Percentiles rank a stretch among this genome's conserved stretches.
These are phyloP conservation scores for Phyllosticta citriasiana DNA, from an alignment of 2,329 filamentous ascomycete genomes.

Conservation along the genomic window DNA sequence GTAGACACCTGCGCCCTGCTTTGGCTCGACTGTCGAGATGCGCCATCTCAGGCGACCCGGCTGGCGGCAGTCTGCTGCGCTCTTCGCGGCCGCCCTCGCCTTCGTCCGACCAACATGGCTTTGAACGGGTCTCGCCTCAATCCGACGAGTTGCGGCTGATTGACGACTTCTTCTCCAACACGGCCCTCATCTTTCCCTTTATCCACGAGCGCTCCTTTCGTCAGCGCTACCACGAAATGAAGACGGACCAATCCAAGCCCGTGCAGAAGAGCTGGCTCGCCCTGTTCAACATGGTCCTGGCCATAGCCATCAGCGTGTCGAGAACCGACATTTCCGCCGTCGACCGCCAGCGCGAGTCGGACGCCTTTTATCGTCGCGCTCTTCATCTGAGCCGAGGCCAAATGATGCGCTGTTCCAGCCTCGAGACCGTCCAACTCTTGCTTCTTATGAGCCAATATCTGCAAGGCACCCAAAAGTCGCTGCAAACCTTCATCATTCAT, in stretches of 20 bases:
- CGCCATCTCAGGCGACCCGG: slow-evolving; percentile 8
- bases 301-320: slow-evolving; percentile 35
- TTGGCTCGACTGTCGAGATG: slow-evolving; percentile 18
- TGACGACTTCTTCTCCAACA: slow-evolving; percentile 28
- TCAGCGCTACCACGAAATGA: slow-evolving; percentile 25
- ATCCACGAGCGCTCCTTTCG: slow-evolving; percentile 29
- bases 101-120: slow-evolving; percentile 14
- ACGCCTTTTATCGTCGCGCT: slow-evolving; percentile 38
- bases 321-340: slow-evolving; percentile 16
- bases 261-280: slow-evolving; percentile 42
- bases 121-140: slow-evolving; percentile 21
- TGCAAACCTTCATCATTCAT: slow-evolving; percentile 46
- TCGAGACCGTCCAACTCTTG: slow-evolving; percentile 43
- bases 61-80: slow-evolving; percentile 13
- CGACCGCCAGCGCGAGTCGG: slow-evolving; percentile 31
- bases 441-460: slow-evolving; percentile 43
- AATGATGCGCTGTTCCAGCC: slow-evolving; percentile 31
- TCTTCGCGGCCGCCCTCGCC: slow-evolving; percentile 16
- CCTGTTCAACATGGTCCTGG: slow-evolving; percentile 41
- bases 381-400: slow-evolving; percentile 34
- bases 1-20: slow-evolving; percentile 22
- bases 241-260: slow-evolving; percentile 21
- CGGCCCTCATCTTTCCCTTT: slow-evolving; percentile 31
- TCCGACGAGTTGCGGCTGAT: slow-evolving; percentile 22
- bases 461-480: slow-evolving; percentile 44